A percentile compares a stretch with the other conserved stretches of the same genome.
Conservation (phyloP, 2,329 filamentous ascomycete genomes). For the Beauveria sp. region DNA sequence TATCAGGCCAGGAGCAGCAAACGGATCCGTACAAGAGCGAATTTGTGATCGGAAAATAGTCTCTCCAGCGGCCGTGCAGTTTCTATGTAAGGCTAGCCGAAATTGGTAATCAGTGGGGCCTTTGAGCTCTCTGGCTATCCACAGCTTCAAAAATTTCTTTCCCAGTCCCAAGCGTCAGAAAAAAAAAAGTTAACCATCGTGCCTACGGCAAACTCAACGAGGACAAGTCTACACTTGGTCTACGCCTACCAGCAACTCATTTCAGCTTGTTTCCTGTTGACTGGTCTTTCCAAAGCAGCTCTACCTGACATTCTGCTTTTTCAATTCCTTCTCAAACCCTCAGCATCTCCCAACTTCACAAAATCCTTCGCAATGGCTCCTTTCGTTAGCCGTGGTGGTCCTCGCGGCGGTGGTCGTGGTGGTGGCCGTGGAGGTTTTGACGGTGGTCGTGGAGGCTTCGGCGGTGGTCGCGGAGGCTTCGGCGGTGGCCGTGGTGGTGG, state of each 20-base stretch:
- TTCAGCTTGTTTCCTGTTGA: constrained; percentile 7
- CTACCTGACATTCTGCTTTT: constrained; percentile 15
- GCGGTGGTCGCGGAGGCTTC: constrained; percentile 21
- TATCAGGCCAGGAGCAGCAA: background rate
- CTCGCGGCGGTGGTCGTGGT: constrained; percentile 22
- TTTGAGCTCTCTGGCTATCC: constrained; percentile 14
- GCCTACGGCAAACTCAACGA: constrained; percentile 20
- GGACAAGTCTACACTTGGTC: constrained; percentile 10
- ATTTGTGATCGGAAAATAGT: constrained; percentile 7
- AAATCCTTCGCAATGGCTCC: constrained; percentile 15
- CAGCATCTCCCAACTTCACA: background rate
- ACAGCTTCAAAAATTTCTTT: constrained; percentile 34
- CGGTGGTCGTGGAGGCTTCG: constrained; percentile 23
- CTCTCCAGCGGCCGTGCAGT: background rate
- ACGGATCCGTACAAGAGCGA: background rate
- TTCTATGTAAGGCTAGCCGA: background rate
- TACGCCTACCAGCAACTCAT: background rate
- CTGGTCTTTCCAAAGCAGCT: background rate
- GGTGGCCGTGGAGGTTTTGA: constrained; percentile 23
- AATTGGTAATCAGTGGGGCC: constrained; percentile 6
- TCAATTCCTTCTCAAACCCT: constrained; percentile 14
- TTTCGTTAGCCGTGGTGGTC: constrained; percentile 21
- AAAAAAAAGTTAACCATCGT: constrained; percentile 16
- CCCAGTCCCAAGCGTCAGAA: constrained; percentile 10
- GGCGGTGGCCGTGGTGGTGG: constrained; percentile 22